Evolutionary conservation across 352 stramenopile genomes (phyloP), one percentile per base, ranked within the genome.

Genomic region (Phytophthora sansomeana): DNA sequence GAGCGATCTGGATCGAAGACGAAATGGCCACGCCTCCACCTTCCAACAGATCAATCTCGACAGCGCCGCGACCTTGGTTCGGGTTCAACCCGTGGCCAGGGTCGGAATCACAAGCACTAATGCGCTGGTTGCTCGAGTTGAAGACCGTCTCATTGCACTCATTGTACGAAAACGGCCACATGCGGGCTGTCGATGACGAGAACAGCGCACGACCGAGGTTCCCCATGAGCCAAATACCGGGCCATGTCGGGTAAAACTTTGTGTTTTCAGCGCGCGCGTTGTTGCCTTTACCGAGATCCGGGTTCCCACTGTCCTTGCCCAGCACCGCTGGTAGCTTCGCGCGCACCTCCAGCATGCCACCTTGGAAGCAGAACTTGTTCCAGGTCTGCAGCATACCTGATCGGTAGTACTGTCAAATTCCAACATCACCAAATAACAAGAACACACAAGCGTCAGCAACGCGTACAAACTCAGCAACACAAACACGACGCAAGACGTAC

Each of bases 21-120:
- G 82, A 91, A 54, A 91, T 89, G 1, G 72, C 84, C 6, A 77
- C 58, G 2, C 82, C 84, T 16, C 82, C 82, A 26, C 82, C 92
- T 85, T 99, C 96, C 21, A 99, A 74, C 16, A 99, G 78, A 80
- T 99, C 96, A 69, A 99, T 98, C 73, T 99, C 96, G 0, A 96
- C 95, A 32, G 95, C 92, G 46, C 96, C 96, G 14, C 96, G 85
- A 17, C 96, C 96, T 28, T 89, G 71, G 46, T 89, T 83, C 4
- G 89, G 78, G 78, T 98, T 89, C 70, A 99, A 67, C 0, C 95
- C 95, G 70, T 89, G 97, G 41, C 98, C 96, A 56, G 97, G 95
- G 47, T 90, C 79, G 7, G 71, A 56, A 67, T 98, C 88, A 60
- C 97, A 99, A 13, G 89, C 96, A 33, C 82, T 97, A 66, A 93